phyloP scores from a whole-genome alignment of 2,329 filamentous ascomycete species.

The Fusarium austroafricanum region DNA sequence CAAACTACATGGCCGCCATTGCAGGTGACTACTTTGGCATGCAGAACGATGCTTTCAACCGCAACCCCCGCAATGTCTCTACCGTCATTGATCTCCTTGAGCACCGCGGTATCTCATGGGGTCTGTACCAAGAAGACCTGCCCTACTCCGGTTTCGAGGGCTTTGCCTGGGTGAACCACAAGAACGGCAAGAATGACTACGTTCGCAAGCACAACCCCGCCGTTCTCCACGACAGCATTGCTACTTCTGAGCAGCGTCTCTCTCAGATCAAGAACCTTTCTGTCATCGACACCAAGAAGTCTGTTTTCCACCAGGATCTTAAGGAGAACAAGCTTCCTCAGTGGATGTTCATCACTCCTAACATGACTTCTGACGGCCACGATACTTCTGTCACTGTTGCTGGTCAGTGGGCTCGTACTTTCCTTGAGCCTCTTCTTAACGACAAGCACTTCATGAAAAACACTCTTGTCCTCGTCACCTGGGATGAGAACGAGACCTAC shows the following conservation, averaged over 20 bases:
- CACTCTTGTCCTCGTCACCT: conserved; percentile 80
- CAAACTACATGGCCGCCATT: conserved; percentile 74
- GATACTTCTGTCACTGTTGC: conserved; percentile 77
- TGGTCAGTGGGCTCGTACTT: conserved; percentile 73
- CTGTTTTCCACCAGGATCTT: conserved; percentile 75
- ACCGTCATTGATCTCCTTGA: conserved; percentile 77
- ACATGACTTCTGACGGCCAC: conserved; percentile 82
- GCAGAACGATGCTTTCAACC: conserved; percentile 67
- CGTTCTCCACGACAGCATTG: conserved; percentile 74
- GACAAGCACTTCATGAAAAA: conserved; percentile 79
- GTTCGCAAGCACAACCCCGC: conserved; percentile 84
- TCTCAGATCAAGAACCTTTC: conserved; percentile 78
- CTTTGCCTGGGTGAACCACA: conserved; percentile 69
- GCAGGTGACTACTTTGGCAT: conserved; percentile 74
- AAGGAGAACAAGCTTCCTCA: conserved; percentile 73
- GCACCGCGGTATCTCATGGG: conserved; percentile 73
- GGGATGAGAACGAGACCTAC: conserved; percentile 83
- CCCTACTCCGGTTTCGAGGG: conserved; percentile 81
- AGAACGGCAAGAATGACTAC: conserved; percentile 77
- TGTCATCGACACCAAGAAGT: conserved; percentile 54
- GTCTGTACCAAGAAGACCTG: conserved; percentile 80
- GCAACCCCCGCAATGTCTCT: conserved; percentile 69
- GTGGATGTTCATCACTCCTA: conserved; percentile 77
- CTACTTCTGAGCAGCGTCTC: conserved; percentile 68
- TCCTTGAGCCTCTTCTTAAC: conserved; percentile 76